Percentiles rank a stretch among this genome's conserved stretches.
Conservation (phyloP, 129 eudicot genomes). For the Oenanthe sinensis region DNA sequence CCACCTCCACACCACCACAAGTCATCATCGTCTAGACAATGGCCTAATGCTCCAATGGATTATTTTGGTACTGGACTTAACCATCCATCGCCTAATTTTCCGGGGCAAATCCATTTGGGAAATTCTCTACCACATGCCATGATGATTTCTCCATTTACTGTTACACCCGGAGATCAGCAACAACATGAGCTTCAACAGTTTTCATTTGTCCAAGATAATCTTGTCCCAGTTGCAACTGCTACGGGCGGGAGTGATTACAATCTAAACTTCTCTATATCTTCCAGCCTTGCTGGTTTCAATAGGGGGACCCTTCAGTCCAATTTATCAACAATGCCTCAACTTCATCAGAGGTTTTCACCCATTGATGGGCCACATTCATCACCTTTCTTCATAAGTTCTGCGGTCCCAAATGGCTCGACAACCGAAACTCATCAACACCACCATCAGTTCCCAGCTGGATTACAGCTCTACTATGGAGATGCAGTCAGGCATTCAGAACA, state of each 20-base stretch:
- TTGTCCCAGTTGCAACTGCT: slow-evolving; percentile 33
- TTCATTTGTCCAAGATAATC: slow-evolving; percentile 55
- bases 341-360: slow-evolving; percentile 49
- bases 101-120: slow-evolving; percentile 23
- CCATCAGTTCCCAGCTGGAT: slow-evolving; percentile 42
- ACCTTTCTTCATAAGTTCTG: slow-evolving; percentile 45
- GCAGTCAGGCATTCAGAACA: slow-evolving; percentile 45
- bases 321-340: slow-evolving; percentile 54
- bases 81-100: slow-evolving; percentile 12
- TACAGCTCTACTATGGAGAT: slow-evolving; percentile 67
- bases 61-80: slow-evolving; percentile 14
- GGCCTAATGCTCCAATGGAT: slow-evolving; percentile 58
- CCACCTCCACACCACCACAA: slow-evolving; percentile 17
- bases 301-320: slow-evolving; percentile 99
- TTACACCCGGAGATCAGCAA: slow-evolving; percentile 27
- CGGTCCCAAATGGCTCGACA: slow-evolving; percentile 26
- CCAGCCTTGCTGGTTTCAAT: slow-evolving; percentile 68
- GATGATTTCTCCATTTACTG: slow-evolving; percentile 30
- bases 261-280: slow-evolving; percentile 53
- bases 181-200: slow-evolving; percentile 57
- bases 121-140: slow-evolving; percentile 18
- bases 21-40: slow-evolving; percentile 22
- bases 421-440: slow-evolving; percentile 31
- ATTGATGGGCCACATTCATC: slow-evolving; percentile 43
- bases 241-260: slow-evolving; percentile 44